Conservation (phyloP, 2,329 filamentous ascomycete species). For the Elsinoe australis region DNA sequence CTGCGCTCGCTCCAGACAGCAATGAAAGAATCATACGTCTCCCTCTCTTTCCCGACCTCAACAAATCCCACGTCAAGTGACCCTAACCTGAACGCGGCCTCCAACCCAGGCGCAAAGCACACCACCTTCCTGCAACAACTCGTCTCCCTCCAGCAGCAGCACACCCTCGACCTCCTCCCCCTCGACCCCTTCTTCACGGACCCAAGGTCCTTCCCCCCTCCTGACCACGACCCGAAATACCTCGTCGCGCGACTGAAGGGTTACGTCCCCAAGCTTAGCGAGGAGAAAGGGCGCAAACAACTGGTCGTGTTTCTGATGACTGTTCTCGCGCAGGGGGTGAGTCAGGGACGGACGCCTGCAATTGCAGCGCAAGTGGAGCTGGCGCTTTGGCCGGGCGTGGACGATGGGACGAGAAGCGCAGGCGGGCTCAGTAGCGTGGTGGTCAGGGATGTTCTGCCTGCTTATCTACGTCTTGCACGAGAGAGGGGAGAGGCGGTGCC, state of each 20-base stretch:
- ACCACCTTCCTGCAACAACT: conserved; percentile 55
- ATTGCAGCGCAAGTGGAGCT: conserved; percentile 44
- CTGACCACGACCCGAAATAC: conserved; percentile 53
- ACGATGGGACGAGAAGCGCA: neutral
- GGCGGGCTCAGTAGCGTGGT: neutral
- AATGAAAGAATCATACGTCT: conserved; percentile 55
- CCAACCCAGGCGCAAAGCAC: conserved; percentile 44
- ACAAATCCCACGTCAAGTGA: neutral
- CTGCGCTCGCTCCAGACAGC: conserved; percentile 51
- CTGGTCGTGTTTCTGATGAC: conserved; percentile 53
- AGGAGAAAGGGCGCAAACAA: conserved; percentile 45
- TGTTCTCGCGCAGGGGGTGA: conserved; percentile 49
- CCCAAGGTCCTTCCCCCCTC: conserved; percentile 52
- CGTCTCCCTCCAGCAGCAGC: conserved; percentile 53
- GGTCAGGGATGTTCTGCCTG: conserved; percentile 7
- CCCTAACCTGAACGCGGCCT: conserved; percentile 23
- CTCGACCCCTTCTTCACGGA: conserved; percentile 55
- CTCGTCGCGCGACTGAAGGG: conserved; percentile 54
- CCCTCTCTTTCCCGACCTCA: conserved; percentile 35
- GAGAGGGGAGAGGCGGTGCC: neutral
- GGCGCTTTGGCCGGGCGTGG: neutral
- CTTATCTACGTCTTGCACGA: neutral
- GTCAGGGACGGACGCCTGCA: too few relatives aligned
- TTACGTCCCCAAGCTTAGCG: conserved; percentile 47
- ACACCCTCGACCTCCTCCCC: conserved; percentile 49